Evolutionary conservation across 2,329 filamentous ascomycete genomes (phyloP).

Genomic region (Endocalyx cinctus): DNA sequence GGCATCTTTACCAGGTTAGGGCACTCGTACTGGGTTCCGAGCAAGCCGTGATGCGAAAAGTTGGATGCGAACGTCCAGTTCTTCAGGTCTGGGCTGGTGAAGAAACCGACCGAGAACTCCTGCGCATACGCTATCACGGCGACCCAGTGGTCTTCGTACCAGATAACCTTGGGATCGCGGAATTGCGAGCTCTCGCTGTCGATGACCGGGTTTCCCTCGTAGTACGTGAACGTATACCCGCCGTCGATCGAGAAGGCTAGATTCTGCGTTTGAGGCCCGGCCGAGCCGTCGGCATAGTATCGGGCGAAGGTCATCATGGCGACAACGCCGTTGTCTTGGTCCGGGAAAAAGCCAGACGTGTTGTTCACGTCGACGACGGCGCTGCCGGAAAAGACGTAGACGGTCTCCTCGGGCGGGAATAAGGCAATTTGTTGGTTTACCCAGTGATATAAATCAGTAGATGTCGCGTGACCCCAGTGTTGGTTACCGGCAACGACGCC

Average conservation of each 20-base stretch:
- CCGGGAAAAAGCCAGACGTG: conserved; percentile 60
- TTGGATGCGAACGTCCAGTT: conserved; percentile 56
- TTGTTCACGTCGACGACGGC: conserved; percentile 59
- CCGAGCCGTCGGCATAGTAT: conserved; percentile 31
- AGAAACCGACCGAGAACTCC: conserved; percentile 57
- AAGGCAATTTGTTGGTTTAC: conserved; percentile 60
- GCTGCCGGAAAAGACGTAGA: conserved; percentile 49
- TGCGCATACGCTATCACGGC: conserved; percentile 51
- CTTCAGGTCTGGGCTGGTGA: conserved; percentile 54
- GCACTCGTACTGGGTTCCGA: conserved; percentile 58
- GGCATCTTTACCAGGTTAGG: conserved; percentile 57
- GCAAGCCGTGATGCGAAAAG: conserved; percentile 48
- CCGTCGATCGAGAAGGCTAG: conserved; percentile 59
- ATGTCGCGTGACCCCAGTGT: conserved; percentile 65
- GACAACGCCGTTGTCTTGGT: conserved; percentile 57
- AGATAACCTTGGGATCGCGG: conserved; percentile 62
- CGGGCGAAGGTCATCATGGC: conserved; percentile 46
- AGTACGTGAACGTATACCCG: conserved; percentile 58
- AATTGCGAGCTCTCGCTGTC: conserved; percentile 50
- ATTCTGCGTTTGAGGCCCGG: conserved; percentile 48
- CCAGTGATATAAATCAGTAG: conserved; percentile 59
- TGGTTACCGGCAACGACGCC: conserved; percentile 28
- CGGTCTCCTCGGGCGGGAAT: conserved; percentile 39
- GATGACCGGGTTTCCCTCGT: conserved; percentile 57
- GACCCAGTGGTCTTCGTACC: conserved; percentile 53